These are phyloP conservation scores for Adiantum capillusveneris DNA, from an alignment of 75 land plant genomes.

Conservation along the genomic window DNA sequence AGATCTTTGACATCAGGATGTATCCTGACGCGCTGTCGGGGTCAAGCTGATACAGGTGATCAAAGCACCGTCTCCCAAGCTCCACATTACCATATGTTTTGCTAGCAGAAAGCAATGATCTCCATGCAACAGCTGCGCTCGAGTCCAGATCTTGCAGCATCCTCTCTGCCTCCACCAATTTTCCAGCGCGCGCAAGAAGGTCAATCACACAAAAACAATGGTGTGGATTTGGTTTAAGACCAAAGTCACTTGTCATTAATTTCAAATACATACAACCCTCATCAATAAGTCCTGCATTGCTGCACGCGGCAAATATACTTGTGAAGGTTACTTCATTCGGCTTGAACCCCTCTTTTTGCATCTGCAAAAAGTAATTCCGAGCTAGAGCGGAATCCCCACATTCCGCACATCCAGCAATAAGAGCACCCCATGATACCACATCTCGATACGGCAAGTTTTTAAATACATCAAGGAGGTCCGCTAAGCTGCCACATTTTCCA, in stretches of 20 bases:
- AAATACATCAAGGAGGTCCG: slow-evolving; percentile 36
- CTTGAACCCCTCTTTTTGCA: neutral
- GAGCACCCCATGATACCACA: slow-evolving; percentile 56
- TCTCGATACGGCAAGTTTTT: slow-evolving; percentile 34
- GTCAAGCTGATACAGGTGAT: slow-evolving; percentile 13
- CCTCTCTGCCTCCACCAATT: slow-evolving; percentile 15
- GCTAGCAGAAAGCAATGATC: slow-evolving; percentile 30
- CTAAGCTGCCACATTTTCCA: slow-evolving; percentile 56
- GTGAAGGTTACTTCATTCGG: slow-evolving; percentile 4
- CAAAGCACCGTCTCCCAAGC: slow-evolving; percentile 18
- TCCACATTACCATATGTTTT: slow-evolving; percentile 28
- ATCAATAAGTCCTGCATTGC: neutral
- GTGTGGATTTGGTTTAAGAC: neutral
- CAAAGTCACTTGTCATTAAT: slow-evolving; percentile 18
- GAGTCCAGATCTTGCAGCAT: slow-evolving; percentile 29
- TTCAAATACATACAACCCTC: slow-evolving; percentile 16
- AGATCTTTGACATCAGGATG: slow-evolving; percentile 25
- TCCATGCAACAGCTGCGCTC: slow-evolving; percentile 25
- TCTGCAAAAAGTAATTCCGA: slow-evolving; percentile 18
- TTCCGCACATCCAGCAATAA: slow-evolving; percentile 41
- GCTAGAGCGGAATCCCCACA: slow-evolving; percentile 37
- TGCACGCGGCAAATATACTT: neutral
- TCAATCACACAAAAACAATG: slow-evolving; percentile 1
- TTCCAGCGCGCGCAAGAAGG: slow-evolving; percentile 39
- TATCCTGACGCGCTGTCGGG: slow-evolving; percentile 43